phyloP scores from a whole-genome alignment of 1,284 basidiomycete genomes.

The Athelia sp. region DNA sequence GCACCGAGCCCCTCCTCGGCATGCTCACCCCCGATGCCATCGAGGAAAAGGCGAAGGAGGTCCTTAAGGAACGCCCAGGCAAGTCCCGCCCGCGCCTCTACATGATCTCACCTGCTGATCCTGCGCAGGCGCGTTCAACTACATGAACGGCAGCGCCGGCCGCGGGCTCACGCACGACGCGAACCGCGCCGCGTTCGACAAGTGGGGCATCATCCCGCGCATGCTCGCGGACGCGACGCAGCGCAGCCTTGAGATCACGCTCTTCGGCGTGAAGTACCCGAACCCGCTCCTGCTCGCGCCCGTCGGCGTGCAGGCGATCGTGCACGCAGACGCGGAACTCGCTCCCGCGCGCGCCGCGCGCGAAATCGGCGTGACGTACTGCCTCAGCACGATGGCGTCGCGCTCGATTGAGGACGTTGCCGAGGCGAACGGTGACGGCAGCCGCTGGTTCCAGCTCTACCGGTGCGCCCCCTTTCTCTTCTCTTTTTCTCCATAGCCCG shows the following conservation, averaged over 20 bases:
- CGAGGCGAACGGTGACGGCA: slow-evolving; percentile 53
- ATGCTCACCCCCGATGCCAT: slow-evolving; percentile 27
- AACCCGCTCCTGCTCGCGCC: slow-evolving; percentile 70
- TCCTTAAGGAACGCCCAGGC: slow-evolving; percentile 34
- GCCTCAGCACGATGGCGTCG: slow-evolving; percentile 68
- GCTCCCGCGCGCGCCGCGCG: slow-evolving; percentile 63
- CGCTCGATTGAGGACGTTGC: slow-evolving; percentile 73
- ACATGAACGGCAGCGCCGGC: slow-evolving; percentile 61
- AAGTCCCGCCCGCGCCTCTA: slow-evolving; percentile 8
- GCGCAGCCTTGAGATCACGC: slow-evolving; percentile 55
- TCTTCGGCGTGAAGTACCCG: slow-evolving; percentile 64
- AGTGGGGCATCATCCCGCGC: slow-evolving; percentile 65
- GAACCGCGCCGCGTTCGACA: slow-evolving; percentile 52
- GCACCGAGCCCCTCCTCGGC: no score
- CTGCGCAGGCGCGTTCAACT: slow-evolving; percentile 51
- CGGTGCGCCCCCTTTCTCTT: slow-evolving; percentile 34
- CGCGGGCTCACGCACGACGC: slow-evolving; percentile 48
- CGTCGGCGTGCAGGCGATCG: slow-evolving; percentile 70
- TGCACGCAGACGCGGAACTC: slow-evolving; percentile 64
- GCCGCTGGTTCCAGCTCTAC: slow-evolving; percentile 81
- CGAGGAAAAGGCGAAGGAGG: slow-evolving; percentile 39
- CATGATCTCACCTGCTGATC: slow-evolving; percentile 4
- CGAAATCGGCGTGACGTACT: slow-evolving; percentile 61
- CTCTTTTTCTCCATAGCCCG: neutral
- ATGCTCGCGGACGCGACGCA: slow-evolving; percentile 70